Evolutionary conservation across 768 basidiomycete genomes (phyloP).

Genomic region (Cystobasidium ongulense): DNA sequence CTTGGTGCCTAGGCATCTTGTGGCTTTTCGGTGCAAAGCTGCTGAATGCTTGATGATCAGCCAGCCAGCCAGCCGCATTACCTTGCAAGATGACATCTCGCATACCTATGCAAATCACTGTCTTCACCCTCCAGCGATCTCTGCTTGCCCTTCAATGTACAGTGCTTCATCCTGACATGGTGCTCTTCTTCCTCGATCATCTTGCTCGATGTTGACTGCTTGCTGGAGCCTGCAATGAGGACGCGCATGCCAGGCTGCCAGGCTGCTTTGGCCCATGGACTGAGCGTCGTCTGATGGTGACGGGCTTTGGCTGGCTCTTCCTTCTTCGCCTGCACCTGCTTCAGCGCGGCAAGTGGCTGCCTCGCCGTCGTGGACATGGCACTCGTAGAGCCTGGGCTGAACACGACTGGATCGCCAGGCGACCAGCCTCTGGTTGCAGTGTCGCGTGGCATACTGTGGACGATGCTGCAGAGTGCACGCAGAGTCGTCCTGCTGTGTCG

Average conservation of each 20-base stretch:
- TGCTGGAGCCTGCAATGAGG: background rate
- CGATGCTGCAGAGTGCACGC: no score
- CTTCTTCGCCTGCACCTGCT: background rate
- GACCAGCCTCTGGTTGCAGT: background rate
- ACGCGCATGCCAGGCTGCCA: constrained; percentile 19
- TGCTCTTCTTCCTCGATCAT: background rate
- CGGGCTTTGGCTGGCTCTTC: background rate
- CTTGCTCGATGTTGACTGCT: background rate
- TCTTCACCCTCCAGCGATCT: background rate
- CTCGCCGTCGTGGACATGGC: background rate
- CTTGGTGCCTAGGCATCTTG: background rate
- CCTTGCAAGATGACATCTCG: background rate
- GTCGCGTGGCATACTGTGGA: background rate
- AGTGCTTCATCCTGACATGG: background rate
- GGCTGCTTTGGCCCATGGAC: background rate
- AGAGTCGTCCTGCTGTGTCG: no score
- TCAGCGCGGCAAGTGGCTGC: background rate
- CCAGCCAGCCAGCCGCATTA: background rate
- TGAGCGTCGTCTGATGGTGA: background rate
- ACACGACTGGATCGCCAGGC: constrained; percentile 3
- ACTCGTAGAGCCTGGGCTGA: background rate
- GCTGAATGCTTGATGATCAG: background rate
- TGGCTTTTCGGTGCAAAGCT: background rate
- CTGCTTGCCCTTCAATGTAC: background rate
- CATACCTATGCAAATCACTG: background rate